Conservation (phyloP, 2,329 filamentous ascomycete genomes). For the Claviceps sp. region DNA sequence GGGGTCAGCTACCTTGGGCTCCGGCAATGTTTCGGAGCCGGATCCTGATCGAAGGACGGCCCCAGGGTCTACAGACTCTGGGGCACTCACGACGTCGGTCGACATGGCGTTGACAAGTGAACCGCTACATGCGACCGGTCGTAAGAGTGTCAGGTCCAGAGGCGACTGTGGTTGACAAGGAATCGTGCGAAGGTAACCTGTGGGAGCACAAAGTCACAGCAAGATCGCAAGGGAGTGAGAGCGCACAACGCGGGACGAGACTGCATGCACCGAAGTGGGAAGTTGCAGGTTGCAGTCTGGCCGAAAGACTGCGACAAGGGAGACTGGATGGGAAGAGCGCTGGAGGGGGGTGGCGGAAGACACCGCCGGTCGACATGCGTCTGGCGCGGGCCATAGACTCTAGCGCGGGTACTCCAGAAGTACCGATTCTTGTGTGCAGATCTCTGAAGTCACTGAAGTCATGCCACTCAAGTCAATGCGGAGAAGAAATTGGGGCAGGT, state of each 20-base stretch:
- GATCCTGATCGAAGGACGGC: slow-evolving; percentile 5
- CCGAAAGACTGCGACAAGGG: background rate
- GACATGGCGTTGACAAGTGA: slow-evolving; percentile 34
- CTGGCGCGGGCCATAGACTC: background rate
- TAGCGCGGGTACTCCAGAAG: background rate
- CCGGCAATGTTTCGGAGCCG: slow-evolving; percentile 14
- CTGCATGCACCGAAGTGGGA: background rate
- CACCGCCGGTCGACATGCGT: background rate
- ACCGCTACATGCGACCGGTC: slow-evolving; percentile 23
- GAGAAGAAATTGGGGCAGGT: background rate
- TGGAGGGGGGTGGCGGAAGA: background rate
- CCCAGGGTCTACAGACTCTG: slow-evolving; percentile 20
- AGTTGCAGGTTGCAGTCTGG: background rate
- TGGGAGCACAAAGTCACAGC: slow-evolving; percentile 3
- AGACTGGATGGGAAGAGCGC: background rate
- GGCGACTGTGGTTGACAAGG: background rate
- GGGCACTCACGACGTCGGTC: slow-evolving; percentile 39
- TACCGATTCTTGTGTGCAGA: background rate
- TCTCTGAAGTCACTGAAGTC: background rate
- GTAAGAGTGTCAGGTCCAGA: slow-evolving; percentile 14
- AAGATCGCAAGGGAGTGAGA: slow-evolving; percentile 4
- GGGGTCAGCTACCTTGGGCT: slow-evolving; percentile 5
- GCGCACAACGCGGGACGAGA: slow-evolving; percentile 5
- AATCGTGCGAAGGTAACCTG: background rate
- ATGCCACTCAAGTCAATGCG: background rate